Evolutionary conservation across 768 basidiomycete species (phyloP).

Genomic region (Mycena chlorophos): DNA sequence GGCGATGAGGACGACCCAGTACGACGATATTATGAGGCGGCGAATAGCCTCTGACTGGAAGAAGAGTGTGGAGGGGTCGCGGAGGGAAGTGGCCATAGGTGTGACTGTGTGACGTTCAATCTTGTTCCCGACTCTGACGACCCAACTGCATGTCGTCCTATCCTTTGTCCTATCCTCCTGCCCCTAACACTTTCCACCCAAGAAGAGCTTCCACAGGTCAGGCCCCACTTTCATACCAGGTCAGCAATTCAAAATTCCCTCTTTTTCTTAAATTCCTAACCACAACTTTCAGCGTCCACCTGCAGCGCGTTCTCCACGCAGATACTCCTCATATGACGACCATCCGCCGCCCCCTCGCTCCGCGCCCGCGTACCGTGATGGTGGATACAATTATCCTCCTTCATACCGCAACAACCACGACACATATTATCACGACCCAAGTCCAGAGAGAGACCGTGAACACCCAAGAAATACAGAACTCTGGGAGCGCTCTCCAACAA

Average conservation of each 20-base stretch:
- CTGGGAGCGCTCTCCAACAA: constrained; percentile 44
- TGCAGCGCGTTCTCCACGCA: constrained; percentile 49
- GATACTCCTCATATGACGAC: constrained; percentile 48
- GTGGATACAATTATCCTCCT: constrained; percentile 37
- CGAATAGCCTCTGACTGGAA: constrained; percentile 54
- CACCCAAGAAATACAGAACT: constrained; percentile 39
- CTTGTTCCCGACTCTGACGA: constrained; percentile 3
- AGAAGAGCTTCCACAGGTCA: constrained; percentile 34
- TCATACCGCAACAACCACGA: constrained; percentile 44
- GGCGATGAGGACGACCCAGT: constrained; percentile 76
- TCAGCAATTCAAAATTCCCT: constrained; percentile 29
- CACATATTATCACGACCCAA: constrained; percentile 41
- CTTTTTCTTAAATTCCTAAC: neutral
- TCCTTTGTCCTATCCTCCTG: neutral
- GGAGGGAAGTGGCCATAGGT: constrained; percentile 26
- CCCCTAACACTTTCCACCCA: constrained; percentile 29
- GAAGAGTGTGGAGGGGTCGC: constrained; percentile 51
- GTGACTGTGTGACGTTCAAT: constrained; percentile 1
- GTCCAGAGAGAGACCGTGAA: constrained; percentile 50
- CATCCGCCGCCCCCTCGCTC: constrained; percentile 45
- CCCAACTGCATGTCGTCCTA: neutral
- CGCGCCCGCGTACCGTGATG: constrained; percentile 38
- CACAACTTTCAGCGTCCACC: constrained; percentile 22
- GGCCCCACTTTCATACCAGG: constrained; percentile 38
- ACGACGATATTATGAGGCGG: constrained; percentile 66